Percentiles rank a stretch among this genome's conserved stretches.
Evolutionary conservation across 352 stramenopile genomes (phyloP).

Genomic region (Pythium phragmiticola): DNA sequence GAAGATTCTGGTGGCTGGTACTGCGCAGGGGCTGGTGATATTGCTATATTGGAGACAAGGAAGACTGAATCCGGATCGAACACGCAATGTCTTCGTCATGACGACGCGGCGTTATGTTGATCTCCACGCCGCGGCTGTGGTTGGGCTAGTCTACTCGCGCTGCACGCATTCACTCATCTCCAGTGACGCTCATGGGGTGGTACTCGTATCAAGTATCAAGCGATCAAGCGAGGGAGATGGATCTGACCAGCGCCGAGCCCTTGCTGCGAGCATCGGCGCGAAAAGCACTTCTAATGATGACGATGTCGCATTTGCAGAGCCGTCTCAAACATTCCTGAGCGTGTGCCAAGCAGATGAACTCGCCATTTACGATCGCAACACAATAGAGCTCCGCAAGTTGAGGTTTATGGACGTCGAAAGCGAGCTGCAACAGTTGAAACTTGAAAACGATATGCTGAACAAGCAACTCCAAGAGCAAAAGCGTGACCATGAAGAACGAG

Average conservation of each 20-base stretch:
- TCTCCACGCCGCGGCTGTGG: slow-evolving; percentile 46
- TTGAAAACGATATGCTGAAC: slow-evolving; percentile 69
- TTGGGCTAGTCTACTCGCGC: slow-evolving; percentile 40
- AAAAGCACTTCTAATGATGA: slow-evolving; percentile 14
- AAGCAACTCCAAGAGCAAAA: slow-evolving; percentile 53
- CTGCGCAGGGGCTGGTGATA: slow-evolving; percentile 38
- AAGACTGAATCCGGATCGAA: slow-evolving; percentile 18
- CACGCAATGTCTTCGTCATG: slow-evolving; percentile 24
- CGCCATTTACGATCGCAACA: slow-evolving; percentile 54
- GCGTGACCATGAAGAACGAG: slow-evolving; percentile 34
- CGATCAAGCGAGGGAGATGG: slow-evolving; percentile 3
- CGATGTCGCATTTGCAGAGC: slow-evolving; percentile 9
- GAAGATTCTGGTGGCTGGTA: slow-evolving; percentile 46
- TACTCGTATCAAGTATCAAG: slow-evolving; percentile 38
- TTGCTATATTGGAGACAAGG: slow-evolving; percentile 48
- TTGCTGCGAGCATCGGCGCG: not conserved
- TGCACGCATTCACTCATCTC: slow-evolving; percentile 37
- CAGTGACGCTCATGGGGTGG: slow-evolving; percentile 37
- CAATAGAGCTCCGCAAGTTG: slow-evolving; percentile 48
- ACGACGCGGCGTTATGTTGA: slow-evolving; percentile 35
- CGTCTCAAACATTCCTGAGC: slow-evolving; percentile 19
- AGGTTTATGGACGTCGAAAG: slow-evolving; percentile 58
- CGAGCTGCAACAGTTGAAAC: slow-evolving; percentile 63
- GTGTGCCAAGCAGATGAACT: slow-evolving; percentile 55
- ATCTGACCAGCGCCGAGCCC: slow-evolving; percentile 12